Percentiles rank a stretch among this genome's conserved stretches.
Conservation (phyloP, 2,329 filamentous ascomycete genomes). For the Penicillium nordicum region DNA sequence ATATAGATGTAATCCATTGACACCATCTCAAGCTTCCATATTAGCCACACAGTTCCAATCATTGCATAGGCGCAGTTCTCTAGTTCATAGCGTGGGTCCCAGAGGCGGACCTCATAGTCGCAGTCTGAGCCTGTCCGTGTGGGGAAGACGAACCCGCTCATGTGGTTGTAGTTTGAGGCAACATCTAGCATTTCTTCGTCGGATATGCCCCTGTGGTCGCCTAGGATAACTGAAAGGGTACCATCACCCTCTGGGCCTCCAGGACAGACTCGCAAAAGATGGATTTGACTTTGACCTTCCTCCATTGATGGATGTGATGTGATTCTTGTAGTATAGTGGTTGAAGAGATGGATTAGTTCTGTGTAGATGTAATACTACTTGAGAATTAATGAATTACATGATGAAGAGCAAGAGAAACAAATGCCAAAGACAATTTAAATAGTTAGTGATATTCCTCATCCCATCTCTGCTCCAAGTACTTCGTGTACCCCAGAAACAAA, state of each 20-base stretch:
- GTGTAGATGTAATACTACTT: not conserved
- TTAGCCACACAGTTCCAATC: constrained; percentile 13
- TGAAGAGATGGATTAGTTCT: not conserved
- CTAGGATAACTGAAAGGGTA: not conserved
- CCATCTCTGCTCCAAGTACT: not conserved
- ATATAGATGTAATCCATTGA: not conserved
- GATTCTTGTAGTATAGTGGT: not conserved
- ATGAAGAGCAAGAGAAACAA: not conserved
- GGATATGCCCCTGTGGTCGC: not conserved
- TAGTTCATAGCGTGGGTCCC: not conserved
- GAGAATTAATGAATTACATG: not conserved
- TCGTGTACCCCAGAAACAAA: not conserved
- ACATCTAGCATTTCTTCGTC: not conserved
- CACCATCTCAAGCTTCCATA: constrained; percentile 7
- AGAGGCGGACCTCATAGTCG: not conserved
- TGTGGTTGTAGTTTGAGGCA: not conserved
- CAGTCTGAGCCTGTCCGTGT: not conserved
- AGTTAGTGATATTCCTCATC: not conserved
- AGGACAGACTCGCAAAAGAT: not conserved
- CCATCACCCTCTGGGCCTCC: not conserved
- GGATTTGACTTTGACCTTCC: not conserved
- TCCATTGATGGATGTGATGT: constrained; percentile 1
- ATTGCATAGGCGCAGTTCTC: constrained; percentile 3
- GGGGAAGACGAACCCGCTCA: not conserved
- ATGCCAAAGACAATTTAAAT: not conserved